Base-by-base conservation (phyloP, 306 rosid genomes). In the Malus fusca region DNA sequence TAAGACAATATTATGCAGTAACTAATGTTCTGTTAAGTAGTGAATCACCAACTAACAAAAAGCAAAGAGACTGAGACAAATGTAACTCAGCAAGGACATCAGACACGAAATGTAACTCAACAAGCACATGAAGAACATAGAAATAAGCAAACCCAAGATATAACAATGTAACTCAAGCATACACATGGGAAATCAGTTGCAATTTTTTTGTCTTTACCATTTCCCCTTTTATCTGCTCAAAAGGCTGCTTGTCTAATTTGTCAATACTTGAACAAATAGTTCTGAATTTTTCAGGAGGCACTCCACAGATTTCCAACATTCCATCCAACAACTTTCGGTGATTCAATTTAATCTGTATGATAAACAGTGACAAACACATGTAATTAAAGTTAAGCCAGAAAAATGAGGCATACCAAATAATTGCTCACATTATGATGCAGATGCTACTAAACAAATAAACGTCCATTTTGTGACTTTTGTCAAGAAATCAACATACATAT, bases 241-340 rank as follows among this genome's bases (percentile, higher is more conserved):
- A 95, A 28, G 93, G 63, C 80, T 92, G 99, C 78, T 95, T 95
- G 87, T 95, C 97, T 71, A 90, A 87, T 80, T 95, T 92, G 89
- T 95, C 99, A 53, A 95, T 89, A 78, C 93, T 95, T 56, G 99
- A 90, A 79, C 97, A 95, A 77, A 95, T 95, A 73, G 99, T 92
- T 84, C 99, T 92, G 76, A 95, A 95, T 82, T 95, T 92, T 75
- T 91, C 89, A 15, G 91, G 82, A 21, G 93, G 99, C 64, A 95
- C 98, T 67, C 99, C 97, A 84, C 97, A 92, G 72, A 92, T 88
- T 81, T 88, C 91, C 86, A 95, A 86, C 99, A 92, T 92, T 75
- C 97, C 97, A 84, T 92, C 97, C 77, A 95, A 84, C 78, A 92
- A 74, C 88, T 84, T 89, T 71, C 97, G 87, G 61, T 95, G 97